Percentiles rank a stretch among this genome's conserved stretches.
Evolutionary conservation across 441 rosid genomes (phyloP).

Genomic region (Croton laevigatus): DNA sequence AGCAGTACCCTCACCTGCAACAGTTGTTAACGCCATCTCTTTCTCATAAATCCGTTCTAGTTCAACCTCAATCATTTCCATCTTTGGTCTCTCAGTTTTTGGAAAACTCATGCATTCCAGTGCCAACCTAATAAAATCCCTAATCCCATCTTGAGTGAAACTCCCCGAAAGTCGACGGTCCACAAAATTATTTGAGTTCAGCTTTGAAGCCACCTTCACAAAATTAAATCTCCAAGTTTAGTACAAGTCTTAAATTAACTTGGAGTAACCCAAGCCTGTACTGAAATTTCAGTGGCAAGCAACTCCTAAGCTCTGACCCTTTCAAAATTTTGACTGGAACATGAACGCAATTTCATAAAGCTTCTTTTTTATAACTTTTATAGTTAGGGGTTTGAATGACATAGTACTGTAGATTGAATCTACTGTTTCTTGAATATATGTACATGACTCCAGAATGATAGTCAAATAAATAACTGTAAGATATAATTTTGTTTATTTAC

Average conservation of each 20-base stretch:
- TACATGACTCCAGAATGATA: not conserved
- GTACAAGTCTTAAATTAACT: not conserved
- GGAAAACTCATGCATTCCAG: conserved; percentile 47
- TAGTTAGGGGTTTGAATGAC: not conserved
- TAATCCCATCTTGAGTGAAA: conserved; percentile 46
- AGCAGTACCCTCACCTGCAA: conserved; percentile 48
- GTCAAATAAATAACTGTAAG: not conserved
- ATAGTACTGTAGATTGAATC: not conserved
- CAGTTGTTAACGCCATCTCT: conserved; percentile 51
- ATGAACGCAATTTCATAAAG: not conserved
- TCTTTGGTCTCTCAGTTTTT: conserved; percentile 38
- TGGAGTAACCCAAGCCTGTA: not conserved
- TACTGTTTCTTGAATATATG: not conserved
- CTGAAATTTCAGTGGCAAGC: not conserved
- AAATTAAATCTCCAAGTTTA: not conserved
- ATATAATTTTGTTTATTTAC: conserved; percentile 26
- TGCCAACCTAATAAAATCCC: conserved; percentile 40
- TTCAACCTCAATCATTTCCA: conserved; percentile 41
- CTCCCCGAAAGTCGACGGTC: conserved; percentile 42
- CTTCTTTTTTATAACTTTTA: not conserved
- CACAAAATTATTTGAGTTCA: conserved; percentile 35
- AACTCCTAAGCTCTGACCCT: not conserved
- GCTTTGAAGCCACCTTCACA: conserved; percentile 38
- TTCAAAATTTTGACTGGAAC: not conserved
- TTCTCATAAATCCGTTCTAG: conserved; percentile 48